phyloP scores from a whole-genome alignment of 1,139 yeast genomes.

The Saccharomyces hybrid region DNA sequence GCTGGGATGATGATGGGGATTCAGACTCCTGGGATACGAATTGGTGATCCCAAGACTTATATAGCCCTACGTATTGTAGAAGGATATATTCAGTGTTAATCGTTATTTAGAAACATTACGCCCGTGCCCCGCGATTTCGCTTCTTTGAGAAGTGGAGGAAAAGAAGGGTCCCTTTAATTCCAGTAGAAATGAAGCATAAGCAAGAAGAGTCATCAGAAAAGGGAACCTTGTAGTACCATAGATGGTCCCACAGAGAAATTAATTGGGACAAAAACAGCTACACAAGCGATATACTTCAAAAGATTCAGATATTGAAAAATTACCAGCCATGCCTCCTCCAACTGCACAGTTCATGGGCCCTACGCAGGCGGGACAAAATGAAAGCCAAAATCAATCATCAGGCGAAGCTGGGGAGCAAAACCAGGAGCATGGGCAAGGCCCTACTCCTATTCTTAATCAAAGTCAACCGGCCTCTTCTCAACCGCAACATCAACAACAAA shows the following conservation, averaged over 20 bases:
- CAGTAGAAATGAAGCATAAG: not conserved
- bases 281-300: not conserved
- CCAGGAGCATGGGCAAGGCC: constrained; percentile 3
- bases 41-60: not conserved
- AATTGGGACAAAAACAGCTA: not conserved
- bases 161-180: constrained; percentile 1
- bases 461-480: constrained; percentile 9
- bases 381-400: constrained; percentile 1
- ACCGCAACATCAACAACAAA: constrained; percentile 6
- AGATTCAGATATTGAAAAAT: constrained; percentile 7
- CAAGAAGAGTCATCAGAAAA: not conserved
- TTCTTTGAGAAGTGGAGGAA: not conserved
- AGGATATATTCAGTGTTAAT: not conserved
- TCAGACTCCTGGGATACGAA: not conserved
- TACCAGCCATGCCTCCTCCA: constrained; percentile 13
- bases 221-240: not conserved
- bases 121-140: not conserved
- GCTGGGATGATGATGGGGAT: not conserved
- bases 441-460: not conserved
- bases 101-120: not conserved
- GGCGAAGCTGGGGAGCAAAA: constrained; percentile 1
- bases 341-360: constrained; percentile 4
- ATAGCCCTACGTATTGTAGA: not conserved
- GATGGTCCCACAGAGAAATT: not conserved
- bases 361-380: not conserved